These are phyloP conservation scores for Haematococcus lacustris DNA, from an alignment of 139 green algal species.

Conservation along the genomic window DNA sequence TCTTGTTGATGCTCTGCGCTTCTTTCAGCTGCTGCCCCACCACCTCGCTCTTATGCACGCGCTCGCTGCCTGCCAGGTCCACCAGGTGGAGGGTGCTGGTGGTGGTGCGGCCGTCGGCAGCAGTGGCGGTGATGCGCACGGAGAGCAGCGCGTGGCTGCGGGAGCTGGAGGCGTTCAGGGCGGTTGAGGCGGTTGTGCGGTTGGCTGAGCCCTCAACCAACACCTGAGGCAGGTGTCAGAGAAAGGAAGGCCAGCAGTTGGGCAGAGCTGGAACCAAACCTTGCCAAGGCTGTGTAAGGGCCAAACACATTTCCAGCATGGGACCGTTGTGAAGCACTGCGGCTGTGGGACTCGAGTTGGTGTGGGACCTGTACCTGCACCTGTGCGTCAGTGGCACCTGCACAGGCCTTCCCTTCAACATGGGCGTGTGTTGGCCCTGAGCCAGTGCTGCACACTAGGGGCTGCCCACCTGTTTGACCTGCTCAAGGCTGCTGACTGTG, in stretches of 20 bases:
- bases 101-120: background rate
- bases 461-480: slow-evolving; percentile 22
- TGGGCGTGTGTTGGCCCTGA: no score
- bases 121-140: slow-evolving; percentile 42
- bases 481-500: slow-evolving; percentile 6
- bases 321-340: no score
- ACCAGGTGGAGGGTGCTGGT: slow-evolving; percentile 60
- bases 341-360: no score
- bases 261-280: no score
- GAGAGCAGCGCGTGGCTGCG: slow-evolving; percentile 64
- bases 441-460: no score
- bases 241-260: no score
- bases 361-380: no score
- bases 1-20: slow-evolving; percentile 82
- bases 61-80: slow-evolving; percentile 61
- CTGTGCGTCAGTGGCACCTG: no score
- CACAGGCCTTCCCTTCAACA: no score
- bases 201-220: slow-evolving; percentile 25
- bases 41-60: slow-evolving; percentile 12
- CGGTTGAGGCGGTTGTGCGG: slow-evolving; percentile 35
- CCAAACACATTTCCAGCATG: no score
- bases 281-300: no score
- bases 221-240: no score
- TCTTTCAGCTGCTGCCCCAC: slow-evolving; percentile 61
- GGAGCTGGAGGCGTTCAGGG: slow-evolving; percentile 73